Conservation (phyloP, 805 yeast species). For the Candida broadrunensis region DNA sequence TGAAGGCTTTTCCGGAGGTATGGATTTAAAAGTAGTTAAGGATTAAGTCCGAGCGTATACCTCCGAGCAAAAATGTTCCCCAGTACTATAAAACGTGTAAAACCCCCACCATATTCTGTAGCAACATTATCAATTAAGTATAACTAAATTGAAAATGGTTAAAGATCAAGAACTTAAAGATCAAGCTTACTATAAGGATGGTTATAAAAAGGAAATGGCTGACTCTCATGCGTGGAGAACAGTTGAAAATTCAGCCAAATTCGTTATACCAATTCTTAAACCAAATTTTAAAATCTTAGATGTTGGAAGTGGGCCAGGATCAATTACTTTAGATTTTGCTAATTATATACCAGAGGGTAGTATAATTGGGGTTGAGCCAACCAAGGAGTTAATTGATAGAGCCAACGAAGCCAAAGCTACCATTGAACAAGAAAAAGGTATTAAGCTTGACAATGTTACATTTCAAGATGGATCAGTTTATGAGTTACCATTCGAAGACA, state of each 20-base stretch:
- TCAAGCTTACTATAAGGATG: conserved; percentile 22
- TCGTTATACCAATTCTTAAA: conserved; percentile 23
- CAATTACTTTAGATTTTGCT: conserved; percentile 34
- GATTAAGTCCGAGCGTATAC: too few relatives aligned
- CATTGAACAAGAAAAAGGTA: conserved; percentile 3
- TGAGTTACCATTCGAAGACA: conserved; percentile 29
- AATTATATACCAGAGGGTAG: conserved; percentile 22
- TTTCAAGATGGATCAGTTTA: conserved; percentile 28
- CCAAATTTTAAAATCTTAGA: conserved; percentile 27
- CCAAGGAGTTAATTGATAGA: conserved; percentile 23
- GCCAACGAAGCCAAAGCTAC: conserved; percentile 12
- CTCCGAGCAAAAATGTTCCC: too few relatives aligned
- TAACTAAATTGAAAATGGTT: too few relatives aligned
- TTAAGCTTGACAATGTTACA: conserved; percentile 12
- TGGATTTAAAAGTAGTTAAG: too few relatives aligned
- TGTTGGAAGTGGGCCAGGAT: conserved; percentile 44
- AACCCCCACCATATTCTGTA: too few relatives aligned
- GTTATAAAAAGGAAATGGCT: conserved; percentile 17
- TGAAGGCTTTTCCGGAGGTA: too few relatives aligned
- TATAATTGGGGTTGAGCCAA: conserved; percentile 31
- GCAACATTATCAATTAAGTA: too few relatives aligned
- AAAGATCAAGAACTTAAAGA: too few relatives aligned
- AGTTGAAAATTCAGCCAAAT: conserved; percentile 23
- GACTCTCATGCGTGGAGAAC: conserved; percentile 33
- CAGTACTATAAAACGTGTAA: too few relatives aligned